Evolutionary conservation across 73 alveolate species (phyloP), one percentile per base, ranked within the genome.

Genomic region (Paramecium tetraurelia): DNA sequence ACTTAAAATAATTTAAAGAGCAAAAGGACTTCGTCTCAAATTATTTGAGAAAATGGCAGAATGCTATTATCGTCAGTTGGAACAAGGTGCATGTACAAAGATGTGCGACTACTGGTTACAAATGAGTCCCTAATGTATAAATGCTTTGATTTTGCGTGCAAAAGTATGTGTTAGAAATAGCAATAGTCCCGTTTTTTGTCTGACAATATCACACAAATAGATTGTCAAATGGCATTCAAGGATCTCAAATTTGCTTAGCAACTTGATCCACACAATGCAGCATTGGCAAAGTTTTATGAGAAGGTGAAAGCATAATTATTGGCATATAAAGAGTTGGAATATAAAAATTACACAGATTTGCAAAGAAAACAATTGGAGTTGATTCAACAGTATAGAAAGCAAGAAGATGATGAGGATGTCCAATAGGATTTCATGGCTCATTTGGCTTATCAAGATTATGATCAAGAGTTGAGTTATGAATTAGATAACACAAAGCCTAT

Each of bases 391-490:
- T 41, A 29, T 38, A n/a, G 59, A 16, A 75, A 41, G 35, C 21
- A 41, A 36, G 59, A 38, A 29, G 68, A 75, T 36, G 87, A 41
- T 29, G 68, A 75, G 7, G 59, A 75, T 38, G 21, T 38, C 8
- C 36, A 38, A 22, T 35, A 75, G 40, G 68, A 75, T 38, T 75
- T 75, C 20, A 14, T 80, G 76, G 63, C 90, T 80, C 90, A 75
- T 75, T 20, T 75, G 31, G 59, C 58, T 22, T 27, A 80, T 80
- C 43, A 41, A 22, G 90, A 80, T 80, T 72, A 72, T 18, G 86
- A 72, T 72, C 20, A 80, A 14, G 90, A 80, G 24, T 80, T 80
- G 33, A 80, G 90, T 80, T 80, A 80, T 44, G 90, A 80, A 24
- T 48, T 16, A 80, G 90, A 80, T 46, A 33, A 59, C 5, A 24